These are phyloP conservation scores for Pascua guehoae DNA, from an alignment of 1,284 basidiomycete species.

Conservation along the genomic window DNA sequence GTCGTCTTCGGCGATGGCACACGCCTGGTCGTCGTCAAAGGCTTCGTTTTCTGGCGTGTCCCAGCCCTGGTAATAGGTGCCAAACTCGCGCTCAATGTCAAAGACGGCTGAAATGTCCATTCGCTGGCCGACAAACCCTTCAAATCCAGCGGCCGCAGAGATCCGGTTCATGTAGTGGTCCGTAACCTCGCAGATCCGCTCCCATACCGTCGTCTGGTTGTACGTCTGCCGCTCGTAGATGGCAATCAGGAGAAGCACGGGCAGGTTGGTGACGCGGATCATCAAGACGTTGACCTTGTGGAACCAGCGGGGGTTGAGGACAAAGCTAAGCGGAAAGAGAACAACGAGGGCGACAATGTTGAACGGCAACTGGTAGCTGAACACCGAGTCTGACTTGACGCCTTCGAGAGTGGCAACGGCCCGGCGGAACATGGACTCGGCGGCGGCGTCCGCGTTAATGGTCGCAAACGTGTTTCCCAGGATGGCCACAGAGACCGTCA, in stretches of 20 bases:
- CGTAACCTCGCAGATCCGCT: conserved; percentile 62
- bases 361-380: conserved; percentile 88
- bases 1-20: conserved; percentile 25
- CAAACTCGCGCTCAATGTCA: conserved; percentile 69
- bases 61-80: conserved; percentile 43
- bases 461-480: conserved; percentile 88
- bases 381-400: conserved; percentile 65
- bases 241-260: conserved; percentile 74
- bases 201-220: conserved; percentile 65
- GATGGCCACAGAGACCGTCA: conserved; percentile 60
- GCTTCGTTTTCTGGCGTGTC: conserved; percentile 51
- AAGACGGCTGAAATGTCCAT: conserved; percentile 77
- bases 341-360: conserved; percentile 76
- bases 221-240: conserved; percentile 73
- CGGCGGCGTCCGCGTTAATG: conserved; percentile 84
- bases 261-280: conserved; percentile 73
- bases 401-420: conserved; percentile 88
- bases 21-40: conserved; percentile 33
- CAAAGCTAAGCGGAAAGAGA: conserved; percentile 76
- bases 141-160: conserved; percentile 67
- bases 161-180: conserved; percentile 64
- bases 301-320: conserved; percentile 61
- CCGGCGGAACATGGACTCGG: conserved; percentile 91
- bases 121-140: conserved; percentile 65
- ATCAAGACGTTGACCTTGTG: conserved; percentile 59